Conservation (phyloP, 768 basidiomycete genomes). For the Albatrellus ellisii region DNA sequence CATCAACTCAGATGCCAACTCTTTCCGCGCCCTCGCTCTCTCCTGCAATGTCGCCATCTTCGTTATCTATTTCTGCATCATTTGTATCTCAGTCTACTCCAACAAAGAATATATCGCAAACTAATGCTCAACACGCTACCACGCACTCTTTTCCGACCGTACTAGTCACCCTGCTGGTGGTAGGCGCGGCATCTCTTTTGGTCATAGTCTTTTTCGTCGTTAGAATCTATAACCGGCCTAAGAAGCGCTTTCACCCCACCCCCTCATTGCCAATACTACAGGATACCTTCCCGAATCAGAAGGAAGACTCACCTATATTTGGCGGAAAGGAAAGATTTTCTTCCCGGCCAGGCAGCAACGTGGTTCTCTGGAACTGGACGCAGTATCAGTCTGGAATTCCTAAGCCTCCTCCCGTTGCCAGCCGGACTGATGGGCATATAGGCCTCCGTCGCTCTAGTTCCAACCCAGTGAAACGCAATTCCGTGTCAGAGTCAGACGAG, state of each 20-base stretch:
- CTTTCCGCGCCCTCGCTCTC: neutral
- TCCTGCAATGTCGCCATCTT: neutral
- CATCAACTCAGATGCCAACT: neutral
- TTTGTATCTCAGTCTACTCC: slow-evolving; percentile 1
- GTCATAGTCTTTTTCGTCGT: slow-evolving; percentile 34
- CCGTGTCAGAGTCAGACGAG: too few relatives aligned
- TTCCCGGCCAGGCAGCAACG: slow-evolving; percentile 24
- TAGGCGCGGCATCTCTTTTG: slow-evolving; percentile 37
- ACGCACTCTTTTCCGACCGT: slow-evolving; percentile 31
- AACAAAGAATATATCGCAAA: neutral
- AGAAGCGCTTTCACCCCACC: slow-evolving; percentile 40
- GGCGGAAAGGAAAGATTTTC: slow-evolving; percentile 61
- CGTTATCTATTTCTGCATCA: neutral
- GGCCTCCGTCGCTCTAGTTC: neutral
- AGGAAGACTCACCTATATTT: slow-evolving; percentile 59
- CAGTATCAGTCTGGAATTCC: slow-evolving; percentile 19
- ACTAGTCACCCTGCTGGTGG: slow-evolving; percentile 37
- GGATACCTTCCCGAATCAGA: slow-evolving; percentile 37
- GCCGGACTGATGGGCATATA: neutral
- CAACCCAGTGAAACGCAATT: slow-evolving; percentile 6
- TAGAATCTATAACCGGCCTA: slow-evolving; percentile 36
- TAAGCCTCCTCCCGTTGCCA: slow-evolving; percentile 3
- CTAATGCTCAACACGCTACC: slow-evolving; percentile 5
- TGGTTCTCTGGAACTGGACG: slow-evolving; percentile 34
- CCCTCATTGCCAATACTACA: slow-evolving; percentile 67